phyloP scores from a whole-genome alignment of 202 grass and related monocot genomes.

The Setaria viridis region DNA sequence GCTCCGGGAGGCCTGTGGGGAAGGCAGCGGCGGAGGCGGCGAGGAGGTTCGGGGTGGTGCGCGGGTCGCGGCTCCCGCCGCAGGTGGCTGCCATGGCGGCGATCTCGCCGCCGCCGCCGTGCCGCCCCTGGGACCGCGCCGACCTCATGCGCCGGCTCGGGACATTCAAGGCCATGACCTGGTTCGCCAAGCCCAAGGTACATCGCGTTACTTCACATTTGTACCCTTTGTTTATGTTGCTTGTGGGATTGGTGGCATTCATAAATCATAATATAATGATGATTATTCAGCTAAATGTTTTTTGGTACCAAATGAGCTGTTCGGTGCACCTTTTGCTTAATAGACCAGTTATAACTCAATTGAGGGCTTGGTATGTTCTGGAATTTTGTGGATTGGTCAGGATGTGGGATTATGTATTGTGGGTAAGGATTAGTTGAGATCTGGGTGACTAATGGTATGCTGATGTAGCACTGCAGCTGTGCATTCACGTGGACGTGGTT shows the following conservation, averaged over 20 bases:
- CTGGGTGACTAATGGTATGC: background rate
- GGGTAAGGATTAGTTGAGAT: constrained; percentile 3
- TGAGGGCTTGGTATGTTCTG: constrained; percentile 6
- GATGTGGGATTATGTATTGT: background rate
- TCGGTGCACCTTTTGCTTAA: background rate
- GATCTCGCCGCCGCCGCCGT: constrained; percentile 60
- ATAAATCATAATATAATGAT: background rate
- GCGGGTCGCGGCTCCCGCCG: constrained; percentile 59
- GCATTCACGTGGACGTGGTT: constrained; percentile 11
- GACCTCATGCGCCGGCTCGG: constrained; percentile 78
- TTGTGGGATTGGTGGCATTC: constrained; percentile 17
- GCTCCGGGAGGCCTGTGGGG: constrained; percentile 51
- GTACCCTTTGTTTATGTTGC: background rate
- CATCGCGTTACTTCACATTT: background rate
- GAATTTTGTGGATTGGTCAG: constrained; percentile 8
- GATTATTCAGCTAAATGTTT: background rate
- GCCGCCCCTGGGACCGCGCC: constrained; percentile 88
- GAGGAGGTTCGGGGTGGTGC: constrained; percentile 61
- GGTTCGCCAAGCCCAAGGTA: constrained; percentile 99
- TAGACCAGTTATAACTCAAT: background rate
- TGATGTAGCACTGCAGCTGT: background rate
- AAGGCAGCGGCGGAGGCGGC: constrained; percentile 39
- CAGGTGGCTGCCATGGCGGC: constrained; percentile 50
- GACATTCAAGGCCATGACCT: constrained; percentile 99
- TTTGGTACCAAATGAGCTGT: background rate